Conservation (phyloP, 1,284 basidiomycete genomes). For the Schizopora paradoxa region DNA sequence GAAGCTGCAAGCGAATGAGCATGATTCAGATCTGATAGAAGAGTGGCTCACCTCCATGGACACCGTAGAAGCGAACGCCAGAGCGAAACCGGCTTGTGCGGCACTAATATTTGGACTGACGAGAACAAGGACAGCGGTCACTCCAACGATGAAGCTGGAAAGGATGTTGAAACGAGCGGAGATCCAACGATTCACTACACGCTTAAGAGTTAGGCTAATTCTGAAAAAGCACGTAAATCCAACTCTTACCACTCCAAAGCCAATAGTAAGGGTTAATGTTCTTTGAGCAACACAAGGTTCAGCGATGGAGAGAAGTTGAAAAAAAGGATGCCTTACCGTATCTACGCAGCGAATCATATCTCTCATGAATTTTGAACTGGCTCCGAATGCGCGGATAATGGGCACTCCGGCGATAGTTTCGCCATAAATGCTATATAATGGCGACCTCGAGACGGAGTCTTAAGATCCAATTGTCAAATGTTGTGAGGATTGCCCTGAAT, state of each 20-base stretch:
- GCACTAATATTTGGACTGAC: conserved; percentile 68
- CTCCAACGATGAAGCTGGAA: conserved; percentile 66
- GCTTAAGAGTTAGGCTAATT: conserved; percentile 3
- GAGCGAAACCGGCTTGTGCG: conserved; percentile 76
- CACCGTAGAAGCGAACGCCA: conserved; percentile 77
- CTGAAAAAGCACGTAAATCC: conserved; percentile 27
- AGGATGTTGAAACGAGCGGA: conserved; percentile 81
- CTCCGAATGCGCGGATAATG: conserved; percentile 85
- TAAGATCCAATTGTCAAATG: conserved; percentile 9
- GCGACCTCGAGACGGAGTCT: conserved; percentile 88
- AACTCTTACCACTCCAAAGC: conserved; percentile 77
- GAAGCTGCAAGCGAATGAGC: conserved; percentile 36
- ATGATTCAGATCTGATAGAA: neutral
- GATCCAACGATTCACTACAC: conserved; percentile 72
- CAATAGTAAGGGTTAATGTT: conserved; percentile 80
- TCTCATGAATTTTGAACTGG: conserved; percentile 78
- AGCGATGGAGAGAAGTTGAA: conserved; percentile 4
- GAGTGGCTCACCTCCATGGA: conserved; percentile 57
- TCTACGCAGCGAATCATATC: conserved; percentile 85
- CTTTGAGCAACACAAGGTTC: conserved; percentile 31
- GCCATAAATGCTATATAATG: conserved; percentile 87
- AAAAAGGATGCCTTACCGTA: conserved; percentile 44
- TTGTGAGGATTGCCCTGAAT: neutral
- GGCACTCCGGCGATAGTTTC: conserved; percentile 88
- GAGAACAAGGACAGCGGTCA: conserved; percentile 67